Base-by-base conservation (phyloP, 2,329 filamentous ascomycete genomes). In the Colletotrichum incanum region DNA sequence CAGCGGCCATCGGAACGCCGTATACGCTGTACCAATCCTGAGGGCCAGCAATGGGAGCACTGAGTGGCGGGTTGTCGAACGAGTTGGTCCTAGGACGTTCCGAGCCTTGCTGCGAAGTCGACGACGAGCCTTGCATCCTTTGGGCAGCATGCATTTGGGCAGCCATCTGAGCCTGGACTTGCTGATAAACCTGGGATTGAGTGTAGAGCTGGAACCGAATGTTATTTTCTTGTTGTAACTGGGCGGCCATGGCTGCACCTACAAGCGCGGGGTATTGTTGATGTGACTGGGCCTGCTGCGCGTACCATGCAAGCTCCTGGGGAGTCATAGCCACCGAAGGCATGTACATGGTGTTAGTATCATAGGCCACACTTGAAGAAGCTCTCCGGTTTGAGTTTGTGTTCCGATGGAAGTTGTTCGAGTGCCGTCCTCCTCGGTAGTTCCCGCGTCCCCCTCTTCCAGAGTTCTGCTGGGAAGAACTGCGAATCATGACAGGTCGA, bases 1-100 rank as follows among this genome's bases (percentile, higher is more conserved):
- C 63, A 81, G 82, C 56, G 7, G 52, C 69, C 76, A 82, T 55
- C 79, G 78, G 78, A 77, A 85, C 80, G 6, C 80, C 64, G 59
- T 84, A 86, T 73, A 89, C 85, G 71, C 86, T 84, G 77, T 87
- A 91, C 74, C 90, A 78, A 16, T 92, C 90, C 39, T 64, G 61
- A 1, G 87, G 87, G 12, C 87, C 86, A 26, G 65, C 72, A 4
- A 91, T 77, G 2, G 90, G 88, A 1, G 89, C 88, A n/a, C 85
- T 88, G 47, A 91, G 78, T 6, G 90, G 90, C 23, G 88, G 84
- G 66, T 88, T 90, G 76, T 92, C 90, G 76, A 92, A 89, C 16
- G 90, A 92, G 77, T 88, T 90, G 8, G 89, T 91, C 73, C 90
- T 86, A 47, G 89, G 88, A 74, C 90, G 82, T 76, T 89, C 85